Evolutionary conservation across 2,329 filamentous ascomycete genomes (phyloP).

Genomic region (Penicillium sp.): DNA sequence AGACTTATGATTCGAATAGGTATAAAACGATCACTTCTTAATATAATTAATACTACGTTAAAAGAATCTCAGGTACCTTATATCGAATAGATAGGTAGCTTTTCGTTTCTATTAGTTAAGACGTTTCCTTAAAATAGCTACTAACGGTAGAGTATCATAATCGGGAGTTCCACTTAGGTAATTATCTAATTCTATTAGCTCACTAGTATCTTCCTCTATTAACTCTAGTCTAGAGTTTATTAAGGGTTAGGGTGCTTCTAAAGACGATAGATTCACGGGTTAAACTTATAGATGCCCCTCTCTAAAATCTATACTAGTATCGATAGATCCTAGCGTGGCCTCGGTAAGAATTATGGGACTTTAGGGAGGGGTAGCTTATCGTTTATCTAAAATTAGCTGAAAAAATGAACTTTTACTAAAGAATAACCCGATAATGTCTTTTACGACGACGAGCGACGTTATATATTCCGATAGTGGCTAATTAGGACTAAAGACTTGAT

Average conservation of each 20-base stretch:
- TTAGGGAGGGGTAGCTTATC: not conserved
- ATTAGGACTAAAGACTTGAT: not conserved
- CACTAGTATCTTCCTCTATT: not conserved
- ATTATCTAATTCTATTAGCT: not conserved
- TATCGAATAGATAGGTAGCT: not conserved
- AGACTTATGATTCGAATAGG: constrained; percentile 5
- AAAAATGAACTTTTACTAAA: not conserved
- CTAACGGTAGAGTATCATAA: not conserved
- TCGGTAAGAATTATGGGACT: not conserved
- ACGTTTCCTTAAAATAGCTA: not conserved
- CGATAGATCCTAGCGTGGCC: not conserved
- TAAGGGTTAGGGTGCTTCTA: not conserved
- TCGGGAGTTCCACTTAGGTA: constrained; percentile 5
- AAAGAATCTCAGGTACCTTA: constrained; percentile 2
- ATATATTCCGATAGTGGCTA: not conserved
- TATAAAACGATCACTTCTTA: constrained; percentile 6
- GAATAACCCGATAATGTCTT: not conserved
- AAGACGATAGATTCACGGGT: not conserved
- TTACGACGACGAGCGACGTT: not conserved
- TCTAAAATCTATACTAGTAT: not conserved
- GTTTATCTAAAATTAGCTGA: not conserved
- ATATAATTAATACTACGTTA: not conserved
- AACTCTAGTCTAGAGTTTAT: not conserved
- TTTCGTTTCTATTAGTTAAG: not conserved
- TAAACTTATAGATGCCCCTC: not conserved